These are phyloP conservation scores for Lignosus rhinocerotis DNA, from an alignment of 1,284 basidiomycete genomes.

Conservation along the genomic window DNA sequence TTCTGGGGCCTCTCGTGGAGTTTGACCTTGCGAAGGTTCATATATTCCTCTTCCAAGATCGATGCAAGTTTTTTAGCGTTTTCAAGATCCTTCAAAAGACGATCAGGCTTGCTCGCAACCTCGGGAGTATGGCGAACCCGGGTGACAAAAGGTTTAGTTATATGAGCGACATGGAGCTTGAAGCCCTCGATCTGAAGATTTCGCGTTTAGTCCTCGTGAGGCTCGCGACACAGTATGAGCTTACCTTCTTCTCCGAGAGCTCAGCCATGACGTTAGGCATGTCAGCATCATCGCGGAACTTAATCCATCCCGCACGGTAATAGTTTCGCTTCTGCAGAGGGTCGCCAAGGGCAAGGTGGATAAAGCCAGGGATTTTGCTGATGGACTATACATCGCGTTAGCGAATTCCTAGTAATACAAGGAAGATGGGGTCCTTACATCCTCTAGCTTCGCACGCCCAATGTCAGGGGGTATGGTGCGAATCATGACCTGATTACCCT, in stretches of 20 bases:
- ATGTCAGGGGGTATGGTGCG: constrained; percentile 92
- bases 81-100: constrained; percentile 76
- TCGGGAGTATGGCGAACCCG: constrained; percentile 80
- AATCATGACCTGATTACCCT: constrained; percentile 90
- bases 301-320: constrained; percentile 90
- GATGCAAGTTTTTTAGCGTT: constrained; percentile 71
- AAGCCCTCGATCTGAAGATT: constrained; percentile 81
- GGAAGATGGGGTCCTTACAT: constrained; percentile 49
- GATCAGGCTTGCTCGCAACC: constrained; percentile 74
- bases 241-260: constrained; percentile 82
- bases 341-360: constrained; percentile 87
- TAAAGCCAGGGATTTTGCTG: constrained; percentile 64
- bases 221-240: constrained; percentile 15
- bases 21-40: constrained; percentile 50
- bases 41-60: constrained; percentile 71
- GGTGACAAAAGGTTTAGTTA: constrained; percentile 75
- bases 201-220: background rate
- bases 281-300: constrained; percentile 81
- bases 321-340: constrained; percentile 88
- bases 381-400: constrained; percentile 50
- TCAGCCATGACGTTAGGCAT: constrained; percentile 72
- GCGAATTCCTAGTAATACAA: constrained; percentile 11
- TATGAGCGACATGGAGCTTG: constrained; percentile 87
- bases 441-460: constrained; percentile 83
- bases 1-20: constrained; percentile 28